Conservation (phyloP, 2,329 filamentous ascomycete species). For the Colletotrichum filicis region DNA sequence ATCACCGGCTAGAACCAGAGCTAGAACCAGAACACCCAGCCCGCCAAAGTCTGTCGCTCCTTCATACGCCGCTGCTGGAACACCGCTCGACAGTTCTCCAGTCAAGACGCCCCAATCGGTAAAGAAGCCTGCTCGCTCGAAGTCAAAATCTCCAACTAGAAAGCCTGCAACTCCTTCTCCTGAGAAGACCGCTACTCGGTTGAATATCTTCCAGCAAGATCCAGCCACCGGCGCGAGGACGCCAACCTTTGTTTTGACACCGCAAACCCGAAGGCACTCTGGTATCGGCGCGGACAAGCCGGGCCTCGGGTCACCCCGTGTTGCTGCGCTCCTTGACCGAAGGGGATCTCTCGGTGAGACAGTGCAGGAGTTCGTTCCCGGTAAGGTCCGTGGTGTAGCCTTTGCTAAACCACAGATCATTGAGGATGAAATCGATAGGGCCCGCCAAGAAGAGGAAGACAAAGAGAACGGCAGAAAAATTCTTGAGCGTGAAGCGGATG, state of each 20-base stretch:
- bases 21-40: conserved; percentile 32
- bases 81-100: conserved; percentile 38
- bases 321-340: conserved; percentile 77
- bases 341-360: conserved; percentile 78
- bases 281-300: conserved; percentile 76
- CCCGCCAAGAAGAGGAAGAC: conserved; percentile 69
- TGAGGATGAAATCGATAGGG: conserved; percentile 71
- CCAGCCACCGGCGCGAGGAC: conserved; percentile 65
- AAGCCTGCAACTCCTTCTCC: conserved; percentile 47
- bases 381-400: conserved; percentile 59
- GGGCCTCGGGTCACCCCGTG: conserved; percentile 80
- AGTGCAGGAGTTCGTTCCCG: conserved; percentile 71
- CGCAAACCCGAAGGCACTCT: conserved; percentile 69
- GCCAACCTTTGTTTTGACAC: conserved; percentile 72
- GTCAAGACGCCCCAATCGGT: conserved; percentile 37
- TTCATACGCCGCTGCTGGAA: conserved; percentile 10
- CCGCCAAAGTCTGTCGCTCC: conserved; percentile 32
- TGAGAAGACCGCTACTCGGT: conserved; percentile 31
- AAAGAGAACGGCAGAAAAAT: conserved; percentile 69
- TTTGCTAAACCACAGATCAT: conserved; percentile 75
- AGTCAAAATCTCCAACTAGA: conserved; percentile 33
- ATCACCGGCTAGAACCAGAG: conserved; percentile 26
- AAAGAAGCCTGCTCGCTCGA: conserved; percentile 31
- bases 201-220: conserved; percentile 63
- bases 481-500: conserved; percentile 63